Percentiles rank a stretch among this genome's conserved stretches.
phyloP scores from a whole-genome alignment of 23 red algal genomes.

The Gracilaria vermiculophylla region DNA sequence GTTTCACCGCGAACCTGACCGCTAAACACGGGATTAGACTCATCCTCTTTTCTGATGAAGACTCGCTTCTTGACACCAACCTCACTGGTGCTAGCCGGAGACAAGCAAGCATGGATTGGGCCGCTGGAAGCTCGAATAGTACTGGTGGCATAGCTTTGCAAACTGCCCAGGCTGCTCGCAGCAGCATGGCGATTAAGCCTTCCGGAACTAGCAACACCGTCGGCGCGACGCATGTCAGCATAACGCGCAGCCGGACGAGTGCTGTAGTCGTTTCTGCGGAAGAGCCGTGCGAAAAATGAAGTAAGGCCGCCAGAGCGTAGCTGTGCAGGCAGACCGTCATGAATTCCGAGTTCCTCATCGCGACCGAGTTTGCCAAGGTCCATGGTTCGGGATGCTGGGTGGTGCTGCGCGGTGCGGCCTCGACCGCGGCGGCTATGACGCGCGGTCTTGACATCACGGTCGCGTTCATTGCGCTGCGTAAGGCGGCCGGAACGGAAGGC shows the following conservation, averaged over 20 bases:
- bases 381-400: conserved; percentile 46
- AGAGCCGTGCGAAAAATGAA: conserved; percentile 28
- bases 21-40: conserved; percentile 34
- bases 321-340: conserved; percentile 45
- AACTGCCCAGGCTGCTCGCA: conserved; percentile 42
- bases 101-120: conserved; percentile 42
- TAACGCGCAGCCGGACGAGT: conserved; percentile 41
- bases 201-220: conserved; percentile 22
- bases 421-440: conserved; percentile 8
- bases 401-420: conserved; percentile 8
- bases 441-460: neutral
- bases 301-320: conserved; percentile 28
- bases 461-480: neutral
- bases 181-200: conserved; percentile 40
- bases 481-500: conserved; percentile 36
- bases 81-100: conserved; percentile 61
- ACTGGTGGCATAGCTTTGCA: conserved; percentile 61
- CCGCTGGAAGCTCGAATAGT: conserved; percentile 45
- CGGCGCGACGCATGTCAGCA: conserved; percentile 6
- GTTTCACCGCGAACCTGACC: conserved; percentile 26
- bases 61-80: conserved; percentile 63
- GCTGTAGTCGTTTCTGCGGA: conserved; percentile 32
- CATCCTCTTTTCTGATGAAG: conserved; percentile 10
- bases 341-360: conserved; percentile 58
- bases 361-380: conserved; percentile 60